Evolutionary conservation across 148 eudicot genomes (phyloP), one percentile per base, ranked within the genome.

Genomic region (Polygonum maritimum): DNA sequence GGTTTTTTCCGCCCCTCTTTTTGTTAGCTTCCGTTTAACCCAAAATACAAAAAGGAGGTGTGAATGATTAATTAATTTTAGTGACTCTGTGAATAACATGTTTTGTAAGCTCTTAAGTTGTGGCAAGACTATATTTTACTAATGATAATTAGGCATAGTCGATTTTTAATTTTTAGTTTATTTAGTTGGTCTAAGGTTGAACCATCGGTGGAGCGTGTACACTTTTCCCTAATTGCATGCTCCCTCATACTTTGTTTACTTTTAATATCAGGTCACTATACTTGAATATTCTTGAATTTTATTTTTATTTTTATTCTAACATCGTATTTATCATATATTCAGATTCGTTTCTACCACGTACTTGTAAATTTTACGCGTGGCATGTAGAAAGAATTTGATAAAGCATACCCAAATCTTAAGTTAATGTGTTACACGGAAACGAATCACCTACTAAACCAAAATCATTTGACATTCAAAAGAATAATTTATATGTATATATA

Each of bases 181-280:
- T n/a, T 16, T 54, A 60, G 67, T 60, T 60, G 35, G 65, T 58
- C 65, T 58, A 62, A 62, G 38, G 31, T 62, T 26, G 14, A 11
- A 62, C 38, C 40, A 11, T 31, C 1, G 36, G 13, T 31, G 69
- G 69, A 63, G 69, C 69, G 69, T 33, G 39, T 5, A 6, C 69
- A 62, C 69, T 62, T 62, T 62, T 26, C 38, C 69, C 18, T 63
- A 31, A 63, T 63, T 63, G 39, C 63, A 57, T 57, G 62, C 62
- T 63, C 39, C 3, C 7, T 33, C 11, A 62, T 62, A 26, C n/a
- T 62, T 62, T 57, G 8, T 57, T 62, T 62, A 19, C 10, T 7
- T 26, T 18, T 16, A 52, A 16, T 52, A 21, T 18, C 16, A 54
- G 5, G 22, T 22, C 21, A 54, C 58, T 4, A n/a, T 54, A 54